Evolutionary conservation across 2,329 filamentous ascomycete species (phyloP), one percentile per base, ranked within the genome.

Genomic region (Lithohypha guttulata): DNA sequence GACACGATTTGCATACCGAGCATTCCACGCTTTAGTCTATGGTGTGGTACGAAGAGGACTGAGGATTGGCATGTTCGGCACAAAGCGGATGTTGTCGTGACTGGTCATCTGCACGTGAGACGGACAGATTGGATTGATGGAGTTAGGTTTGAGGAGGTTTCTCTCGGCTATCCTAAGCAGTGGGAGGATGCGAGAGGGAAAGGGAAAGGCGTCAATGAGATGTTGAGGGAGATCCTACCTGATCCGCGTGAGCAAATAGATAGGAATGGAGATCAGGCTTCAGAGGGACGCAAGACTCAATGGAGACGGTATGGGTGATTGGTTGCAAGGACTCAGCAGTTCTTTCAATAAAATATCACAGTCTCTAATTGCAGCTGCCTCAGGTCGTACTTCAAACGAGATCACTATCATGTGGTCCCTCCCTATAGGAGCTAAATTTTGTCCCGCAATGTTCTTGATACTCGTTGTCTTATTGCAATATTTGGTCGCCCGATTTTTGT

Each of bases 101-200:
- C 46, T 2, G 49, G 49, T 2, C 49, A 52, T 39, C 34, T 52
- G 35, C 49, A 52, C 39, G 48, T 52, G 10, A 41, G 49, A 11
- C 30, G 49, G 15, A 52, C 49, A 6, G 49, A 52, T 28, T 49
- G 48, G 46, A 47, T 45, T 10, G 46, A 52, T 31, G 48, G 46
- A 5, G 46, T 49, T 6, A 41, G 49, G 13, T 52, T 52, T 39
- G 49, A 52, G 35, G 49, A 52, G 33, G 49, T 52, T 25, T 49
- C 45, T 30, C 22, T 52, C 26, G 49, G 49, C 1, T 52, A 52
- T 39, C 49, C 49, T 13, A 44, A 34, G 17, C 49, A 52, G 40
- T 52, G 49, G 49, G 46, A 52, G 42, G 41, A 35, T 11, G 46
- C 46, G 9, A 47, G 45, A 25, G 44, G 47, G 9, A 30, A 23